phyloP scores from a whole-genome alignment of 148 eudicot genomes.

The Gaultheria prostrata region DNA sequence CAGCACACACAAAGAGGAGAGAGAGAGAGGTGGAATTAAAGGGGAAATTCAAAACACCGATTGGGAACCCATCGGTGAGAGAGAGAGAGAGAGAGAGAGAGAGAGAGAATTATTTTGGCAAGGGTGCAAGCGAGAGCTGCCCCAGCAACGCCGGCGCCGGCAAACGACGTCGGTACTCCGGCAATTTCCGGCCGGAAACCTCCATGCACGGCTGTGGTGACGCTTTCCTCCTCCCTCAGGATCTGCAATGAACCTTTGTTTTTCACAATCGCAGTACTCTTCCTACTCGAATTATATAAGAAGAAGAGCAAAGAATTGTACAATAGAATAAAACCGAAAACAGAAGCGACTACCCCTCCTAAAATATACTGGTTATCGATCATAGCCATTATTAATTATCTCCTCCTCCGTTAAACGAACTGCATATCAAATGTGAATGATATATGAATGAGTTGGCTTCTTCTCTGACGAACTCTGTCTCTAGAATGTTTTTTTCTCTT shows the following conservation, averaged over 20 bases:
- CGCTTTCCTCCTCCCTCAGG: background rate
- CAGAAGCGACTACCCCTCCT: slow-evolving; percentile 6
- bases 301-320: slow-evolving; percentile 1
- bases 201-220: background rate
- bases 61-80: no score
- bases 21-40: no score
- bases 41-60: no score
- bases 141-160: slow-evolving; percentile 22
- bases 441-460: no score
- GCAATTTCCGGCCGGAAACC: background rate
- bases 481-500: background rate
- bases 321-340: slow-evolving; percentile 6
- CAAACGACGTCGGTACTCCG: slow-evolving; percentile 15
- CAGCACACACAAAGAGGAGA: no score
- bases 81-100: background rate
- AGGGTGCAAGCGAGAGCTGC: slow-evolving; percentile 21
- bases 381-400: background rate
- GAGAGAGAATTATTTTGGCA: slow-evolving; percentile 15
- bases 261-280: background rate
- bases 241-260: background rate
- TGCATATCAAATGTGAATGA: background rate
- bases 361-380: background rate
- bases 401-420: background rate
- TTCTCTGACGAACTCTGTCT: background rate
- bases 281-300: background rate